Evolutionary conservation across 192 early-diverging fungal genomes (phyloP), one percentile per base, ranked within the genome.

Genomic region (Mortierella hygrophila): DNA sequence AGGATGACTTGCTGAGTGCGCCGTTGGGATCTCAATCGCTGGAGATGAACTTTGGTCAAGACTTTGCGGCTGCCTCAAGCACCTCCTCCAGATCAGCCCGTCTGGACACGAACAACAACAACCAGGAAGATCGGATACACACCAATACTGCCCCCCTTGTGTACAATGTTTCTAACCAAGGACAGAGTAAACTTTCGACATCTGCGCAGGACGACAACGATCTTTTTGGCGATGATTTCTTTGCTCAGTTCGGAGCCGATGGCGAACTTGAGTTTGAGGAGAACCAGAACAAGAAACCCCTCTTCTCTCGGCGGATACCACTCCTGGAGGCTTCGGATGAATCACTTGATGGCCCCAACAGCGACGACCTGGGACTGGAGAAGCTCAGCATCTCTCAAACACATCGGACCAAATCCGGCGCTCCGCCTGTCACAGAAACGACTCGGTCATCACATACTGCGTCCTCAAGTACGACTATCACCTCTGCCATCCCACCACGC

Each of bases 211-310:
- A 77, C 3, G 75, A 80, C 29, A 60, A 80, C 5, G 71, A 69
- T 32, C 44, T 79, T n/a, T 78, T 78, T 72, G 78, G 78, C 5
- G 83, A 85, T 21, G 83, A 85, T 29, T 85, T 85, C 26, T 73
- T 85, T 75, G 78, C 74, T 1, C 78, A 85, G 68, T 85, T 85
- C 41, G 83, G 83, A 9, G n/a, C 32, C 13, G 78, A 72, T 47
- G 78, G 40, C 0, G 83, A 85, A 35, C 15, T 75, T 11, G 83
- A 80, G 47, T 71, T 71, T 57, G 83, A 85, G 23, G 29, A 40
- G 38, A 65, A 35, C 23, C 41, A 72, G 54, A 82, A 68, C 37
- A 85, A 76, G 69, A 70, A 68, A 21, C 78, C 83, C 3, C 68
- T 85, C 20, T 85, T 77, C 41, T 55, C 65, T 29, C 49, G 78